Percentiles rank a stretch among this genome's conserved stretches.
Evolutionary conservation across 1,139 yeast species (phyloP).

Genomic region (Debaryomycetaceae sp.): DNA sequence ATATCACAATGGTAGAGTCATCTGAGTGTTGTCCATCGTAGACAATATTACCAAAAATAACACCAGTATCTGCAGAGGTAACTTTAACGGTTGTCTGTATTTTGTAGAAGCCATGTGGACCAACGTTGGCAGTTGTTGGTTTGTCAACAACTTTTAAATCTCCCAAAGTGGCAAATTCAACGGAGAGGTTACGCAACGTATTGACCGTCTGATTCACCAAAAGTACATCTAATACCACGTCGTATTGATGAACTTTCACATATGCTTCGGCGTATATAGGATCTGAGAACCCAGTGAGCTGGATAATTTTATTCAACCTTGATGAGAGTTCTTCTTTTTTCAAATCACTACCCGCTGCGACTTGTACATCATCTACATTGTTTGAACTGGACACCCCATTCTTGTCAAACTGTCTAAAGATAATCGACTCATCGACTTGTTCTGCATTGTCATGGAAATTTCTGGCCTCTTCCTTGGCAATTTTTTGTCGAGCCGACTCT

Average conservation of each 20-base stretch:
- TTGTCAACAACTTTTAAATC: conserved; percentile 93
- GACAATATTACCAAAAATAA: conserved; percentile 93
- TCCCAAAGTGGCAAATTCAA: conserved; percentile 95
- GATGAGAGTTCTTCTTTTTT: conserved; percentile 65
- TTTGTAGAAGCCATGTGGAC: conserved; percentile 94
- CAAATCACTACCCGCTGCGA: conserved; percentile 42
- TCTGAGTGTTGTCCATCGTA: conserved; percentile 95
- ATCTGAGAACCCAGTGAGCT: conserved; percentile 94
- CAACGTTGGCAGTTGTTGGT: conserved; percentile 89
- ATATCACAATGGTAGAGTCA: conserved; percentile 84
- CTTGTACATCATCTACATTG: conserved; percentile 49
- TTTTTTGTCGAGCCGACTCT: conserved; percentile 50
- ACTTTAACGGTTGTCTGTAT: conserved; percentile 89
- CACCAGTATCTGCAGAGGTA: conserved; percentile 96
- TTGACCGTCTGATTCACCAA: conserved; percentile 91
- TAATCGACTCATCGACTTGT: conserved; percentile 77
- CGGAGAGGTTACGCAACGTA: conserved; percentile 86
- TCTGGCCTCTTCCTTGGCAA: conserved; percentile 56
- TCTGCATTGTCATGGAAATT: conserved; percentile 66
- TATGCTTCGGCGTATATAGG: conserved; percentile 98
- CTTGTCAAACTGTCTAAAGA: conserved; percentile 77
- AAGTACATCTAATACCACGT: conserved; percentile 89
- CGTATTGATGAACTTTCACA: conserved; percentile 92
- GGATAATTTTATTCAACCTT: conserved; percentile 82
- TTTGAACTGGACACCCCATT: conserved; percentile 35